A percentile compares a stretch with the other conserved stretches of the same genome.
phyloP scores from a whole-genome alignment of 352 stramenopile genomes.

The Phytophthora constricta region DNA sequence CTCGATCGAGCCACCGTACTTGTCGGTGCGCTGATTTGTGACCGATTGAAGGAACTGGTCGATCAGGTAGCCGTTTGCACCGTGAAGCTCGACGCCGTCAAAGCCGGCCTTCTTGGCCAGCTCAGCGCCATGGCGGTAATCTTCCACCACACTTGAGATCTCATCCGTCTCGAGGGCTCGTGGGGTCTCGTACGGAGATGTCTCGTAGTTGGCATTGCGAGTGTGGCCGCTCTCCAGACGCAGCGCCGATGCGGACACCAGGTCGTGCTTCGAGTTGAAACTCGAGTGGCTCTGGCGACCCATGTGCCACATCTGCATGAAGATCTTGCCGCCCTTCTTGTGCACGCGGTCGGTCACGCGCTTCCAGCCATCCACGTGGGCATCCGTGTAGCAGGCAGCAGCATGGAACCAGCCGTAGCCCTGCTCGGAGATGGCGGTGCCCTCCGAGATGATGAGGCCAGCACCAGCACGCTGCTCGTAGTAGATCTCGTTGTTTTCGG shows the following conservation, averaged over 20 bases:
- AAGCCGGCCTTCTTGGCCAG: conserved; percentile 71
- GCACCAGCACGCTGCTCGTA: conserved; percentile 64
- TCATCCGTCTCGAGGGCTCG: conserved; percentile 71
- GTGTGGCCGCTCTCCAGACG: conserved; percentile 25
- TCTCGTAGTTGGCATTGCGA: conserved; percentile 34
- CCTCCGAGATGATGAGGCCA: conserved; percentile 74
- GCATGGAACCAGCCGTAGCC: conserved; percentile 43
- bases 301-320: conserved; percentile 86
- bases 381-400: conserved; percentile 46
- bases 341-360: conserved; percentile 73
- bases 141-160: conserved; percentile 60
- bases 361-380: conserved; percentile 59
- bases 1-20: conserved; percentile 41
- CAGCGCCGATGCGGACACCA: conserved; percentile 50
- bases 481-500: conserved; percentile 61
- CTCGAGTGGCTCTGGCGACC: conserved; percentile 63
- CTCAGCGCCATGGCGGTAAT: conserved; percentile 63
- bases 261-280: conserved; percentile 55
- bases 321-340: conserved; percentile 77
- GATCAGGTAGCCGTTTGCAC: conserved; percentile 91
- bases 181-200: conserved; percentile 46
- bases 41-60: conserved; percentile 85
- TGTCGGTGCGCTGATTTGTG: conserved; percentile 80
- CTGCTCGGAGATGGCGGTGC: conserved; percentile 48
- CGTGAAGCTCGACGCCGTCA: conserved; percentile 63